phyloP scores from a whole-genome alignment of 2,329 filamentous ascomycete genomes.

The Chrysoporthe austroafricana region DNA sequence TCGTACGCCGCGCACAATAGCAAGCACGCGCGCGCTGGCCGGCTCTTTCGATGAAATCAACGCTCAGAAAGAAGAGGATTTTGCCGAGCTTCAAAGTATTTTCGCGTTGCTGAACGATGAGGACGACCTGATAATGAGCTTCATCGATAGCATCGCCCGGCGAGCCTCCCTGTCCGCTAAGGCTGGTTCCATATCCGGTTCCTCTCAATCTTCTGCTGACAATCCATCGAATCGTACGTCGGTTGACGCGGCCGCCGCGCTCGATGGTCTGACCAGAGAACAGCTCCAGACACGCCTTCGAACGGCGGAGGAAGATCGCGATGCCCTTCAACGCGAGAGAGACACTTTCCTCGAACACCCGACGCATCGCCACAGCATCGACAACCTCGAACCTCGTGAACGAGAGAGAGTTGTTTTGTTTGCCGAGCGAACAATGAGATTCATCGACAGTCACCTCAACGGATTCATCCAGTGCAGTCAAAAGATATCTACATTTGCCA shows the following conservation, averaged over 20 bases:
- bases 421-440: background rate
- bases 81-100: background rate
- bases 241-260: background rate
- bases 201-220: background rate
- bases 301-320: background rate
- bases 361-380: background rate
- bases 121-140: background rate
- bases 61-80: background rate
- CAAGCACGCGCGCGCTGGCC: no score
- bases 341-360: background rate
- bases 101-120: background rate
- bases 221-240: background rate
- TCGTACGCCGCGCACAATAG: background rate
- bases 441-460: background rate
- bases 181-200: background rate
- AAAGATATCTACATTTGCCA: background rate
- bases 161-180: background rate
- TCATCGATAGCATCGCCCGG: background rate
- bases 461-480: background rate
- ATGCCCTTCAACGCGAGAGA: background rate
- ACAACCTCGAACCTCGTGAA: background rate
- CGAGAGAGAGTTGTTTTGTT: background rate
- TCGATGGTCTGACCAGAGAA: background rate
- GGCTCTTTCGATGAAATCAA: background rate
- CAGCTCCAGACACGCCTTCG: conserved; percentile 6